These are phyloP conservation scores for Phytopythium mirpurense DNA, from an alignment of 352 stramenopile species.

Conservation along the genomic window DNA sequence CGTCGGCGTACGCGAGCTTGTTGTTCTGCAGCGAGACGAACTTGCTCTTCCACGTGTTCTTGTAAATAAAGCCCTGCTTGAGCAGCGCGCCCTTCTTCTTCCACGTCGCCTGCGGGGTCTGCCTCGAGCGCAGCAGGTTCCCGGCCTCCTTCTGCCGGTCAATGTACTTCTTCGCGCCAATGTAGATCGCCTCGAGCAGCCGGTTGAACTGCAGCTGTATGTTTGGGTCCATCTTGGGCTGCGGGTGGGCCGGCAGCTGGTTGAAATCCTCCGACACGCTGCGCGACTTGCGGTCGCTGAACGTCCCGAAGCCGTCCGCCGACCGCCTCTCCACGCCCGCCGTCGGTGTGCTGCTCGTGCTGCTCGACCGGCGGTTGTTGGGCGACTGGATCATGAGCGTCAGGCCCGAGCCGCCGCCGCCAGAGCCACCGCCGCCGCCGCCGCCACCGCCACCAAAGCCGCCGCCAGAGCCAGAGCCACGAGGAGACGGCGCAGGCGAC, in stretches of 20 bases:
- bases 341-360: slow-evolving; percentile 60
- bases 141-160: slow-evolving; percentile 61
- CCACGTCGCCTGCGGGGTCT: slow-evolving; percentile 74
- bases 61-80: slow-evolving; percentile 89
- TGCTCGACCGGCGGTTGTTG: slow-evolving; percentile 53
- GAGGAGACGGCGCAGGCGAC: slow-evolving; percentile 53
- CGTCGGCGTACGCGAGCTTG: slow-evolving; percentile 78
- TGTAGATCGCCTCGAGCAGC: slow-evolving; percentile 81
- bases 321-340: slow-evolving; percentile 15
- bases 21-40: slow-evolving; percentile 87
- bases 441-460: too few relatives aligned
- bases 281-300: slow-evolving; percentile 51
- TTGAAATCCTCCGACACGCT: slow-evolving; percentile 80
- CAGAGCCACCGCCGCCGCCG: too few relatives aligned
- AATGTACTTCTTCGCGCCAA: slow-evolving; percentile 83
- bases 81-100: slow-evolving; percentile 87
- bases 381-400: slow-evolving; percentile 78
- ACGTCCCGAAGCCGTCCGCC: slow-evolving; percentile 37
- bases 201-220: slow-evolving; percentile 81
- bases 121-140: slow-evolving; percentile 50
- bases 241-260: slow-evolving; percentile 40
- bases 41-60: slow-evolving; percentile 87
- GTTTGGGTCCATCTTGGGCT: slow-evolving; percentile 84
- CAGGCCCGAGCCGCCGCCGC: slow-evolving; percentile 29
- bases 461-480: slow-evolving; percentile 24